Percentiles rank a stretch among this genome's conserved stretches.
Conservation (phyloP, 2,329 filamentous ascomycete genomes). For the Neofusicoccum umdonicola region DNA sequence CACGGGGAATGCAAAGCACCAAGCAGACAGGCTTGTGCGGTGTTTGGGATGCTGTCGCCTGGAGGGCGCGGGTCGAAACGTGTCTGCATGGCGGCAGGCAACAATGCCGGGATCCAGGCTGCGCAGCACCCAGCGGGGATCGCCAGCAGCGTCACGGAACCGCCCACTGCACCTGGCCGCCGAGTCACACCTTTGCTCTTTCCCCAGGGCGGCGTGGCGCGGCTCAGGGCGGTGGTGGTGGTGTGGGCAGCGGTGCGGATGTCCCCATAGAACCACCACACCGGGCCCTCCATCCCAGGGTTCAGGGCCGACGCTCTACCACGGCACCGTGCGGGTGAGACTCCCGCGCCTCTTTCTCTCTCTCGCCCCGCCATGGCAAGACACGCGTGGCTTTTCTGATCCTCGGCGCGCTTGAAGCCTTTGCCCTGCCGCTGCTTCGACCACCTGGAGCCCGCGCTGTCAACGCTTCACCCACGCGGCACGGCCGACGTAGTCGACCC, state of each 20-base stretch:
- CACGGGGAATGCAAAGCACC: background rate
- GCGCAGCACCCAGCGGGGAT: background rate
- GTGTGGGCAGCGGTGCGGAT: background rate
- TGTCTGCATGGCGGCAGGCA: background rate
- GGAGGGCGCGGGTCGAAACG: background rate
- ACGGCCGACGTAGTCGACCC: too few species aligned
- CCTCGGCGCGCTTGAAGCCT: too few species aligned
- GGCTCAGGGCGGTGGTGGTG: background rate
- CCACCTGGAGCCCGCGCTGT: too few species aligned
- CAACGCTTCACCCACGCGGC: too few species aligned
- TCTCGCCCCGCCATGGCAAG: too few species aligned
- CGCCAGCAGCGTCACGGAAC: background rate
- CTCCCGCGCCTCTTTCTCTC: too few species aligned
- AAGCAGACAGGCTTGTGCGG: background rate
- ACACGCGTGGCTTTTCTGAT: too few species aligned
- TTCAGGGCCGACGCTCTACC: too few species aligned
- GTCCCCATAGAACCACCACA: background rate
- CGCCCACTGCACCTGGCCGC: background rate
- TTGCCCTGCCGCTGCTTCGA: too few species aligned
- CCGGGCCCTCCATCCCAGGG: too few species aligned
- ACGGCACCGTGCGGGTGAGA: too few species aligned
- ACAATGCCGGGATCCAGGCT: background rate
- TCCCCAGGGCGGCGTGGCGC: background rate
- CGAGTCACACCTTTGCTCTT: background rate
- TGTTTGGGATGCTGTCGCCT: background rate